Evolutionary conservation across 768 basidiomycete genomes (phyloP).

Genomic region (Calocybe gangraenosa): DNA sequence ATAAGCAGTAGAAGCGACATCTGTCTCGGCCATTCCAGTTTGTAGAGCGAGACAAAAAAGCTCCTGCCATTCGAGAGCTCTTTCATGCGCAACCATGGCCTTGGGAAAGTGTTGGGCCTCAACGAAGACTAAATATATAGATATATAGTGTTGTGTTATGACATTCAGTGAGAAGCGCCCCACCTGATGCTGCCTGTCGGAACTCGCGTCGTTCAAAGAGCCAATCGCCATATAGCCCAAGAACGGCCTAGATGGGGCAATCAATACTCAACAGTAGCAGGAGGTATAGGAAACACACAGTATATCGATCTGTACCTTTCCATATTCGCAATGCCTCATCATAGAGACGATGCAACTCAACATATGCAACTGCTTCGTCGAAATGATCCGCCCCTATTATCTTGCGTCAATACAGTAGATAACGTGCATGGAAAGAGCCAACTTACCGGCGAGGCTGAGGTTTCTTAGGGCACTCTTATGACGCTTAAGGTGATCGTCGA

Average conservation of each 20-base stretch:
- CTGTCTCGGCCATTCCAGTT: constrained; percentile 45
- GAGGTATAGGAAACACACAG: constrained; percentile 35
- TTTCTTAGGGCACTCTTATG: constrained; percentile 71
- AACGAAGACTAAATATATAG: constrained; percentile 58
- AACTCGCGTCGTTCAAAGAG: constrained; percentile 84
- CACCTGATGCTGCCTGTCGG: constrained; percentile 78
- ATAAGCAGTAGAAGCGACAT: constrained; percentile 62
- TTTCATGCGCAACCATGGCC: constrained; percentile 87
- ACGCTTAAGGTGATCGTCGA: constrained; percentile 88
- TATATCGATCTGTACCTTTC: constrained; percentile 58
- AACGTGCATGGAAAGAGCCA: not conserved
- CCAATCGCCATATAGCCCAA: constrained; percentile 81
- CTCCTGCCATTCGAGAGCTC: constrained; percentile 86
- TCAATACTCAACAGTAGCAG: not conserved
- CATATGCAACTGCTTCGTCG: constrained; percentile 74
- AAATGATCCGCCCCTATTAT: constrained; percentile 70
- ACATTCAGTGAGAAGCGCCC: constrained; percentile 10
- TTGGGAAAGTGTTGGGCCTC: constrained; percentile 61
- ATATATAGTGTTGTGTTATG: not conserved
- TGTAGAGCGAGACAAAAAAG: constrained; percentile 75
- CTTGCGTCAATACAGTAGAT: constrained; percentile 22
- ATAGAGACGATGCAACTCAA: constrained; percentile 75
- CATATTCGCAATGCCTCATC: constrained; percentile 72
- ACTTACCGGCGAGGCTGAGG: constrained; percentile 66
- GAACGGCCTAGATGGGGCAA: constrained; percentile 46